Evolutionary conservation across 2,329 filamentous ascomycete genomes (phyloP).

Genomic region (Sporothrix pseudoabietina): DNA sequence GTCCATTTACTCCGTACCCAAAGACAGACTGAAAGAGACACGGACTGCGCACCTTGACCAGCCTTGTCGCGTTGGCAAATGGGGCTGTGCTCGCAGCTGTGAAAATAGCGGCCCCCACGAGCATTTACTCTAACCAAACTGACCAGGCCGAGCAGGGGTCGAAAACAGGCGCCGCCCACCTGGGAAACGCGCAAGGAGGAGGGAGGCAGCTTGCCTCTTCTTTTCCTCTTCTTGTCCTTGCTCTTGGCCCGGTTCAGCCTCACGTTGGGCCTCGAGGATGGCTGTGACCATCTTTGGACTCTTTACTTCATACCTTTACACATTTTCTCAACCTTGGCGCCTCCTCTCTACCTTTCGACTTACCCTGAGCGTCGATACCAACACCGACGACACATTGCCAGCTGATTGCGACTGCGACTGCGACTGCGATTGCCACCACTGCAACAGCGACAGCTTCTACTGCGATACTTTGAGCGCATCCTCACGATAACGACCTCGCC

Average conservation of each 20-base stretch:
- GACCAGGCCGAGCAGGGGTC: neutral
- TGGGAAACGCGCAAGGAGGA: neutral
- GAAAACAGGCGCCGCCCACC: neutral
- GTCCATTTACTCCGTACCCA: neutral
- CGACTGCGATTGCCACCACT: too few relatives aligned
- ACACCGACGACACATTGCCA: neutral
- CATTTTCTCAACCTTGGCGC: neutral
- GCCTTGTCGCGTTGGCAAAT: neutral
- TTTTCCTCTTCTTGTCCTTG: neutral
- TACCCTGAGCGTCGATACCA: neutral
- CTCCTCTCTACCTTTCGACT: neutral
- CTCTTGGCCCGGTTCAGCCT: neutral
- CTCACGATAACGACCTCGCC: neutral
- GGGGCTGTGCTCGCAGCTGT: neutral
- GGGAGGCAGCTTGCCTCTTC: neutral
- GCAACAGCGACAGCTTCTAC: neutral
- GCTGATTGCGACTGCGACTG: neutral
- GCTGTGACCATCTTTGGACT: neutral
- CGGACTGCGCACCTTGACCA: neutral
- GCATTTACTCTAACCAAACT: too few relatives aligned
- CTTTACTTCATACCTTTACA: neutral
- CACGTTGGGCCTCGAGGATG: neutral
- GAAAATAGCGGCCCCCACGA: too few relatives aligned
- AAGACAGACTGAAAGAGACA: neutral
- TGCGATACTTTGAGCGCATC: neutral